Evolutionary conservation across 2,329 filamentous ascomycete genomes (phyloP), one percentile per base, ranked within the genome.

Genomic region (Trichoderma lentiforme): DNA sequence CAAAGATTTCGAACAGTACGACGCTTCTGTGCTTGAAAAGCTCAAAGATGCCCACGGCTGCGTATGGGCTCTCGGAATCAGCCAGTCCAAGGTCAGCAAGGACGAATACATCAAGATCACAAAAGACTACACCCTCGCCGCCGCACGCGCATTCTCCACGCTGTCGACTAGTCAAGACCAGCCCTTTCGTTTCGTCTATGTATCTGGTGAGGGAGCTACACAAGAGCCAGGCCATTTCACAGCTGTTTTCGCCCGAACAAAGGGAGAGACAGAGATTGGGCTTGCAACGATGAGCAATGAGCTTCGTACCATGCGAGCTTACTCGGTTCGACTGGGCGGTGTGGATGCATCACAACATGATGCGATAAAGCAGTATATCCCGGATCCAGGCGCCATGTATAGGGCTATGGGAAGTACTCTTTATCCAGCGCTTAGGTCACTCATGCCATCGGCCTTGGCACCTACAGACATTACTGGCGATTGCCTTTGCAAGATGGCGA

Each of bases 71-170:
- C 83, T 91, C 63, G 92, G 92, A 0, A 88, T 90, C 66, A 89
- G 87, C 73, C 86, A 90, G 76, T 88, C 80, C 11, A 81, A 86
- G 53, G 90, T 92, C 8, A 78, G 78, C 70, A 88, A 87, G 73
- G 88, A 91, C 86, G 86, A 92, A 62, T 94, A 94, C 77, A 81
- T 89, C 57, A 86, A 86, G 64, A 92, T 94, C 77, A 94, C 92
- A 0, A 85, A 88, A 72, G 86, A 89, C 77, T 93, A 90, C 77
- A 80, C 92, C 2, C 77, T 93, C 1, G 86, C 85, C 2, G 91
- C 90, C 9, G 57, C 57, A 14, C 57, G 57, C 57, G 57, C 57
- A 60, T 60, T 60, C 57, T 60, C 57, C 28, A 32, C 57, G 18
- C 57, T 60, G 11, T 60, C 57, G 15, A 4, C 8, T 6, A n/a